A percentile compares a stretch with the other conserved stretches of the same genome.
Conservation (phyloP, 805 yeast genomes). For the Candida silvicultrix region DNA sequence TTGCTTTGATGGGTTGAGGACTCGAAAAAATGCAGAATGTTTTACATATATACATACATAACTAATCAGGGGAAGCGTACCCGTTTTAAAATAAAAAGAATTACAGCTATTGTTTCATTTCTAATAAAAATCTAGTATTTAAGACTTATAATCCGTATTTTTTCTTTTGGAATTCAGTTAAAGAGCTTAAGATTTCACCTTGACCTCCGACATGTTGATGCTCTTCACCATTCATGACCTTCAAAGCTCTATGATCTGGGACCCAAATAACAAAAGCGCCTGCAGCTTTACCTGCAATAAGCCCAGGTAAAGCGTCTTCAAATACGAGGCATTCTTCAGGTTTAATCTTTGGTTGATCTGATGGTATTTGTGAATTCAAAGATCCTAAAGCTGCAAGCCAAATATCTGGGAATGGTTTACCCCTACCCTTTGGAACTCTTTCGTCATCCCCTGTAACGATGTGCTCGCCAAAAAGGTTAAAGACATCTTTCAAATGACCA, state of each 20-base stretch:
- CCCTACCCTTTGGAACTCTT: constrained; percentile 76
- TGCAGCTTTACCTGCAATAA: constrained; percentile 74
- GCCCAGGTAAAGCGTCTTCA: constrained; percentile 96
- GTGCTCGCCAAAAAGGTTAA: constrained; percentile 56
- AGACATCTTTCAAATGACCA: constrained; percentile 54
- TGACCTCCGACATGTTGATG: constrained; percentile 42
- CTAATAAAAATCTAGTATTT: not conserved
- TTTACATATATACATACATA: too few species aligned
- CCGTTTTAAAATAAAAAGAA: too few species aligned
- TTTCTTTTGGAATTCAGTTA: constrained; percentile 45
- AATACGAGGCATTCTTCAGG: constrained; percentile 84
- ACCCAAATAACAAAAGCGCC: constrained; percentile 91
- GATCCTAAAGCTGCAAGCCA: constrained; percentile 77
- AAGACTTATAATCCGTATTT: constrained; percentile 35
- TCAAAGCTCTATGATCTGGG: constrained; percentile 72
- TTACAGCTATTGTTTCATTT: not conserved
- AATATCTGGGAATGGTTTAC: constrained; percentile 92
- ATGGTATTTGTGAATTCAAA: constrained; percentile 49
- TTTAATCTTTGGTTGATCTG: constrained; percentile 36
- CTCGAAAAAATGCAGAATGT: too few species aligned
- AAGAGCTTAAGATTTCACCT: constrained; percentile 50
- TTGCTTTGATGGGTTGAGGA: too few species aligned
- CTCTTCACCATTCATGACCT: constrained; percentile 45
- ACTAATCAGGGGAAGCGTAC: too few species aligned
- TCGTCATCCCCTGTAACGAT: constrained; percentile 86